Conservation (phyloP, 805 yeast genomes). For the Saccharomyces kudriavzevii region DNA sequence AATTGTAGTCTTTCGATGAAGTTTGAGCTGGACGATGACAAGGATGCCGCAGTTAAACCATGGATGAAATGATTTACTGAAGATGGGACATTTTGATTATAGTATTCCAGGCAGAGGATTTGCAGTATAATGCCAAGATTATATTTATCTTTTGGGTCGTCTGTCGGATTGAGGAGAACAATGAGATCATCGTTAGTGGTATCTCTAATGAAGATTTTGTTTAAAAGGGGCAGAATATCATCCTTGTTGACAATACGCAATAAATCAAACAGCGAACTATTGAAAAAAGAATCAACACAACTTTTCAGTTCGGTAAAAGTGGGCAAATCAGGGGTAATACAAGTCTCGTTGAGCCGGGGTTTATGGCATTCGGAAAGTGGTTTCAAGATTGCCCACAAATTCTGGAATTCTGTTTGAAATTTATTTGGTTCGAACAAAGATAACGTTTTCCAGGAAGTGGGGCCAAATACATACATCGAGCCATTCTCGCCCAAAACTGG, state of each 20-base stretch:
- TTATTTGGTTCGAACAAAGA: conserved; percentile 13
- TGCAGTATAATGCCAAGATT: conserved; percentile 20
- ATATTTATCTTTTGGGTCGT: neutral
- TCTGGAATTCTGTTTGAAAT: conserved; percentile 15
- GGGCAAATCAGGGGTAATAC: conserved; percentile 7
- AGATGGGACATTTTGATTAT: conserved; percentile 12
- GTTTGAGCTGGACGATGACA: conserved; percentile 9
- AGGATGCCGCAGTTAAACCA: neutral
- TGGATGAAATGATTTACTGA: conserved; percentile 2
- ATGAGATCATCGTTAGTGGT: neutral
- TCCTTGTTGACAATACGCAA: conserved; percentile 13
- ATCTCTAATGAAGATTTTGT: neutral
- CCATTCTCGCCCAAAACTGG: conserved; percentile 4
- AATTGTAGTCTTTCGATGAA: conserved; percentile 27
- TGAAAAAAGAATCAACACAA: conserved; percentile 10
- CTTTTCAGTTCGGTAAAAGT: conserved; percentile 6
- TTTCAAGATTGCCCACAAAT: conserved; percentile 17
- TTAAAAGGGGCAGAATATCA: conserved; percentile 4
- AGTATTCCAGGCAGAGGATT: conserved; percentile 14
- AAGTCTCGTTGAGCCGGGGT: neutral
- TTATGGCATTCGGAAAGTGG: conserved; percentile 9
- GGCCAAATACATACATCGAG: conserved; percentile 18
- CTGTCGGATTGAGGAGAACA: neutral
- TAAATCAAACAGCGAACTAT: conserved; percentile 12
- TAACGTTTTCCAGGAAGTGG: conserved; percentile 24